Evolutionary conservation across 2,329 filamentous ascomycete genomes (phyloP).

Genomic region (Orbilia quercus): DNA sequence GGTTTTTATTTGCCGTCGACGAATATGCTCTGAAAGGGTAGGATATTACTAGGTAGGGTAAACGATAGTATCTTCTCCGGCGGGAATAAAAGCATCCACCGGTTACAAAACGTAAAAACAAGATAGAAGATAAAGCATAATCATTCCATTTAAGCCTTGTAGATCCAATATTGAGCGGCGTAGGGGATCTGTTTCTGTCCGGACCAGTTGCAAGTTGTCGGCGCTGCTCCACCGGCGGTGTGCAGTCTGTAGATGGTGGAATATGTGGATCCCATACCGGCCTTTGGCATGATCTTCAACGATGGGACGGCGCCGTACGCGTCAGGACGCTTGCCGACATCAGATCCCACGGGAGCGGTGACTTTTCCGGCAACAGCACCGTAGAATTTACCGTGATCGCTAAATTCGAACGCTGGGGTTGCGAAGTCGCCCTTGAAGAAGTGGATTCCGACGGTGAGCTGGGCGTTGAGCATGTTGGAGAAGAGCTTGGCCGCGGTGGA

Average conservation of each 20-base stretch:
- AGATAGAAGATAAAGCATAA: conserved; percentile 6
- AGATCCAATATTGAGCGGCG: conserved; percentile 45
- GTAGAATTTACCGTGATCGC: conserved; percentile 66
- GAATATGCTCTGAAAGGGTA: conserved; percentile 14
- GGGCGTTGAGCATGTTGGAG: conserved; percentile 62
- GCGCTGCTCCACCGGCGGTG: conserved; percentile 83
- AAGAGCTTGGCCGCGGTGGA: conserved; percentile 66
- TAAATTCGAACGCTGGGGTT: conserved; percentile 82
- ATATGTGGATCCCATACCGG: conserved; percentile 62
- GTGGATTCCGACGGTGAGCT: conserved; percentile 75
- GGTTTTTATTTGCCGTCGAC: conserved; percentile 13
- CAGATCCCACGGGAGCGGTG: conserved; percentile 63
- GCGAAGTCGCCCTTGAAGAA: conserved; percentile 81
- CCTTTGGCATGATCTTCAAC: conserved; percentile 77
- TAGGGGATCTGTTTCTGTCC: conserved; percentile 38
- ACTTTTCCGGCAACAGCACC: conserved; percentile 71
- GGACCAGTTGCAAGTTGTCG: conserved; percentile 73
- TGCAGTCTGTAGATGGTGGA: conserved; percentile 84
- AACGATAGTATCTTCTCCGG: neutral
- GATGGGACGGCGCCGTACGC: conserved; percentile 80
- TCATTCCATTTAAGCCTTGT: conserved; percentile 12
- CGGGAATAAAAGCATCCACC: conserved; percentile 34
- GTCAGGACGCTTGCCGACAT: conserved; percentile 58
- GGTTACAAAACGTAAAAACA: neutral
- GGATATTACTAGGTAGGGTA: conserved; percentile 13